phyloP scores from a whole-genome alignment of 2,329 filamentous ascomycete genomes.

The Cladorrhinum sp. region DNA sequence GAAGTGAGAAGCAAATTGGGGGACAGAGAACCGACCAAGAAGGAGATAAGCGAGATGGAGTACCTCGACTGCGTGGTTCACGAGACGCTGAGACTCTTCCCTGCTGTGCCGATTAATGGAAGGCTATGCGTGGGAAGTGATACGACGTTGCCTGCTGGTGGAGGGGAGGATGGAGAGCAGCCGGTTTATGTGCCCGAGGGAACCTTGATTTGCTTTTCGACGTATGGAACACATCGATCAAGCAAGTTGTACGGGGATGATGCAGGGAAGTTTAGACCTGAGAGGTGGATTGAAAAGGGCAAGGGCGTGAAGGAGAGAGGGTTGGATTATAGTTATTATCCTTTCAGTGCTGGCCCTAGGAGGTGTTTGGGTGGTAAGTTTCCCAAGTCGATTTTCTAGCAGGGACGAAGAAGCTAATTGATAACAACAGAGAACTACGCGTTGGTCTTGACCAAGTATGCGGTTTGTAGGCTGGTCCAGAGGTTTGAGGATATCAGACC shows the following conservation, averaged over 20 bases:
- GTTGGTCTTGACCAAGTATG: background rate
- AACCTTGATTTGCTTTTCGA: background rate
- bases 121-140: background rate
- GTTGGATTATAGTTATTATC: background rate
- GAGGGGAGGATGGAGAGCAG: background rate
- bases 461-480: background rate
- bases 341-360: background rate
- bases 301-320: background rate
- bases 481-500: background rate
- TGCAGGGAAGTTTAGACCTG: background rate
- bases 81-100: background rate
- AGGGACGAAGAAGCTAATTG: background rate
- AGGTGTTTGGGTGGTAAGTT: background rate
- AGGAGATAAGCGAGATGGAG: background rate
- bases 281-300: background rate
- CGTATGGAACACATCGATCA: background rate
- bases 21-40: background rate
- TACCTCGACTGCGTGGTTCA: background rate
- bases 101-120: background rate
- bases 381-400: background rate
- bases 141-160: background rate
- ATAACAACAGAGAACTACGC: background rate
- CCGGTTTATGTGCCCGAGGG: background rate
- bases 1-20: background rate
- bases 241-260: background rate